Evolutionary conservation across 768 basidiomycete genomes (phyloP), one percentile per base, ranked within the genome.

Genomic region (Boletus insuetus): DNA sequence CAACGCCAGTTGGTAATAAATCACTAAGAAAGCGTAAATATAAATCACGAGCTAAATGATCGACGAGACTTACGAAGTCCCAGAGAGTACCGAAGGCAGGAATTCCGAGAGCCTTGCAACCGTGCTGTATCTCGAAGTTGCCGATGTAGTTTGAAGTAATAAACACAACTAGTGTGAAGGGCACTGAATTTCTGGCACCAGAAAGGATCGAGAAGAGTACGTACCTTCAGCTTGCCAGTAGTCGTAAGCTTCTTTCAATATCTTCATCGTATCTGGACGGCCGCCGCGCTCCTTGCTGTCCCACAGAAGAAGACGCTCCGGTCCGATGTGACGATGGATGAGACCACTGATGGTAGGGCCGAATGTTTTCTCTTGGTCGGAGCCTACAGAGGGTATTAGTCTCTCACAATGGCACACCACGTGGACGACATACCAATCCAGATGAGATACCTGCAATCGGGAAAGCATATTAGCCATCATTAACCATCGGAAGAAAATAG

Each of bases 101-200:
- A 61, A 86, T 86, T 24, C 82, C 82, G 48, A 79, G 81, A 59
- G 79, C 78, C 69, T 85, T 89, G 74, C 84, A 90, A 20, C 87
- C 89, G 67, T 86, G 77, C 80, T 89, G 89, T 56, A 91, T 85
- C 64, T 91, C 88, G 14, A 79, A 75, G 69, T 91, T 91, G 29
- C 89, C 89, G 39, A 83, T 78, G 62, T 80, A 86, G 73, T 91
- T 91, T n/a, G 88, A 90, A 9, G 89, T 91, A 69, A 91, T 87
- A 71, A 91, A 89, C 26, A 91, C 84, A 43, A 91, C 84, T 84
- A 34, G 31, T 19, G 24, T 47, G 12, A 39, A 56, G 4, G 8
- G 51, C 20, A 57, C 42, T 54, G 31, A 52, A 14, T 20, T 12
- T 26, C 40, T 9, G 16, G 44, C 37, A n/a, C 14, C 9, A 8